phyloP scores from a whole-genome alignment of 306 rosid genomes.

The Quercus wislizeni region DNA sequence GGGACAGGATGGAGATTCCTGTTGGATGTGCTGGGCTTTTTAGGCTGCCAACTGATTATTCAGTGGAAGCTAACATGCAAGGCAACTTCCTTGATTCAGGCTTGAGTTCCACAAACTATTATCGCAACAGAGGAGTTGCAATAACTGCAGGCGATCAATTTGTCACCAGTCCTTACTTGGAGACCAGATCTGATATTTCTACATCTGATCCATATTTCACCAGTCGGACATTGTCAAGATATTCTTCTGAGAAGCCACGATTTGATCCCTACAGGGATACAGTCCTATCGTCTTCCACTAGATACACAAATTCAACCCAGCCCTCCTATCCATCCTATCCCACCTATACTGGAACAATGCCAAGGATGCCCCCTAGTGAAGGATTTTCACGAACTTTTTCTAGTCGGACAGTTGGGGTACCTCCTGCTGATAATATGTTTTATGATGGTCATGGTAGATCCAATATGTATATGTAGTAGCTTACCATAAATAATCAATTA shows the following conservation, averaged over 20 bases:
- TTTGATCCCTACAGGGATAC: constrained; percentile 37
- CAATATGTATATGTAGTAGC: constrained; percentile 51
- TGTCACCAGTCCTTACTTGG: constrained; percentile 25
- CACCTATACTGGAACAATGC: constrained; percentile 32
- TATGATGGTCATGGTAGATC: constrained; percentile 47
- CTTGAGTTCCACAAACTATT: constrained; percentile 29
- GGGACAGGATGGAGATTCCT: constrained; percentile 52
- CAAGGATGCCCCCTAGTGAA: constrained; percentile 35
- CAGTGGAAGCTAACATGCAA: constrained; percentile 43
- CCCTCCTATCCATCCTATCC: constrained; percentile 24
- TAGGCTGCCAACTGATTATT: constrained; percentile 76
- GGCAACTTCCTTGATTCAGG: constrained; percentile 35
- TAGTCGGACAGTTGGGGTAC: constrained; percentile 33
- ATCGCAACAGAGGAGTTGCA: constrained; percentile 25
- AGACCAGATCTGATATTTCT: constrained; percentile 26
- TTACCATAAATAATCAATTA: constrained; percentile 18
- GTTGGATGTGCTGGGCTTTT: constrained; percentile 72
- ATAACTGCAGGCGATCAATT: constrained; percentile 34
- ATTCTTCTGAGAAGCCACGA: constrained; percentile 27
- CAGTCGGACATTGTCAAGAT: constrained; percentile 37
- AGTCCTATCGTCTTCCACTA: constrained; percentile 38
- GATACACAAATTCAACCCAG: constrained; percentile 29
- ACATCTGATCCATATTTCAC: constrained; percentile 34
- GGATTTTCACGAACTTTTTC: constrained; percentile 43
- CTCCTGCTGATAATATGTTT: constrained; percentile 37